A percentile compares a stretch with the other conserved stretches of the same genome.
Evolutionary conservation across 768 basidiomycete genomes (phyloP).

Genomic region (Sarcomyxa edulis): DNA sequence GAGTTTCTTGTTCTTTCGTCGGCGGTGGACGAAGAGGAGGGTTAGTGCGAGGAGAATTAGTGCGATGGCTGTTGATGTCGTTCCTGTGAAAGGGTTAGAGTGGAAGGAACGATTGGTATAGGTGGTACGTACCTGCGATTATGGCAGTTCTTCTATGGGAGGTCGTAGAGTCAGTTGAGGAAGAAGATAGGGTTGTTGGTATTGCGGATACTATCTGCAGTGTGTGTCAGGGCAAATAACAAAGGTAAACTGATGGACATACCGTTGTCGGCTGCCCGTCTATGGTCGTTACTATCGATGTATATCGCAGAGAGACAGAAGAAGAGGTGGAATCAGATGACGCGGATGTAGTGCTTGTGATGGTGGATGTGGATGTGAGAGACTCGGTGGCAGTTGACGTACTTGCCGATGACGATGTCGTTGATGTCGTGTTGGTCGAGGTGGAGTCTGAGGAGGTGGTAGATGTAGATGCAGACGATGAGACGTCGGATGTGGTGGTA

Average conservation of each 20-base stretch:
- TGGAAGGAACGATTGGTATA: no score
- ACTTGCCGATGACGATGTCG: no score
- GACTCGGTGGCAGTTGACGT: no score
- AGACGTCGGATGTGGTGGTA: neutral
- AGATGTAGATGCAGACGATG: neutral
- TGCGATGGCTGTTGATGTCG: neutral
- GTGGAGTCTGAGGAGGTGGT: neutral
- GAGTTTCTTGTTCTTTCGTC: slow-evolving; percentile 2
- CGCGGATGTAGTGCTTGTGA: no score
- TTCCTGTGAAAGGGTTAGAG: no score
- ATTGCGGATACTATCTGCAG: slow-evolving; percentile 4
- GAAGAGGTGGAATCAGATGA: no score
- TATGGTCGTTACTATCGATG: slow-evolving; percentile 6
- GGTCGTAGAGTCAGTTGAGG: neutral
- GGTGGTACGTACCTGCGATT: slow-evolving; percentile 8
- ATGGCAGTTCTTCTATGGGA: slow-evolving; percentile 1
- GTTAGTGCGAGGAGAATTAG: slow-evolving; percentile 3
- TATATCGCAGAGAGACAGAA: no score
- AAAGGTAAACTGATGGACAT: neutral
- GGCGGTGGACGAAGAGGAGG: slow-evolving; percentile 6
- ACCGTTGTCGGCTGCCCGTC: slow-evolving; percentile 8
- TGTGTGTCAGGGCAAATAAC: neutral
- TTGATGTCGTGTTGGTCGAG: no score
- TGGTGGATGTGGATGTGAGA: no score
- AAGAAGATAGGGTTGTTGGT: slow-evolving; percentile 8